These are phyloP conservation scores for Apiotrichum gamsii DNA, from an alignment of 1,284 basidiomycete genomes.

Conservation along the genomic window DNA sequence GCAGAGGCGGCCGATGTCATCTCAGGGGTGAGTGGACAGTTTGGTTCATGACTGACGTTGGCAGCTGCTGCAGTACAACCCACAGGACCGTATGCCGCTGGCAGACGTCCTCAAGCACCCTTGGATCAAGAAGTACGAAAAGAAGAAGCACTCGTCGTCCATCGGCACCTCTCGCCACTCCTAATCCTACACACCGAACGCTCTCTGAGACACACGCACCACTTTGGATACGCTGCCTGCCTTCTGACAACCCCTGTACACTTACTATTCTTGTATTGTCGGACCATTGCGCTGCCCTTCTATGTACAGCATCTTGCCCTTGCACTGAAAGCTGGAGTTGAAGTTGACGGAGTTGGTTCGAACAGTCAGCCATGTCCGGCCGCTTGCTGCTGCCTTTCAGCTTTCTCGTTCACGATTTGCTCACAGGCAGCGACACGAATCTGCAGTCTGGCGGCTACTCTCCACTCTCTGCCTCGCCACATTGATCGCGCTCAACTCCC, in stretches of 20 bases:
- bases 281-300: neutral
- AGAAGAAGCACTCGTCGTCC: slow-evolving; percentile 23
- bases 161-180: slow-evolving; percentile 2
- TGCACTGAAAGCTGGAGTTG: neutral
- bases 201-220: no score
- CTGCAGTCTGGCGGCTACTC: no score
- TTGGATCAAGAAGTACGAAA: slow-evolving; percentile 78
- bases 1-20: slow-evolving; percentile 65
- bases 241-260: no score
- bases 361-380: no score
- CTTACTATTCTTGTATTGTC: neutral
- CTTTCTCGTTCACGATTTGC: no score
- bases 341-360: neutral
- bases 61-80: slow-evolving; percentile 81
- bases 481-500: no score
- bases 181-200: neutral
- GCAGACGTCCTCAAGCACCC: slow-evolving; percentile 77
- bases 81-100: slow-evolving; percentile 73
- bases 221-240: neutral
- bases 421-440: no score
- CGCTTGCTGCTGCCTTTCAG: no score
- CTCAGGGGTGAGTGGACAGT: slow-evolving; percentile 49
- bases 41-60: neutral
- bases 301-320: neutral
- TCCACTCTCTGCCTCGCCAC: no score